Conservation (phyloP, 2,329 filamentous ascomycete genomes). For the Arthrinium phaeospermum region DNA sequence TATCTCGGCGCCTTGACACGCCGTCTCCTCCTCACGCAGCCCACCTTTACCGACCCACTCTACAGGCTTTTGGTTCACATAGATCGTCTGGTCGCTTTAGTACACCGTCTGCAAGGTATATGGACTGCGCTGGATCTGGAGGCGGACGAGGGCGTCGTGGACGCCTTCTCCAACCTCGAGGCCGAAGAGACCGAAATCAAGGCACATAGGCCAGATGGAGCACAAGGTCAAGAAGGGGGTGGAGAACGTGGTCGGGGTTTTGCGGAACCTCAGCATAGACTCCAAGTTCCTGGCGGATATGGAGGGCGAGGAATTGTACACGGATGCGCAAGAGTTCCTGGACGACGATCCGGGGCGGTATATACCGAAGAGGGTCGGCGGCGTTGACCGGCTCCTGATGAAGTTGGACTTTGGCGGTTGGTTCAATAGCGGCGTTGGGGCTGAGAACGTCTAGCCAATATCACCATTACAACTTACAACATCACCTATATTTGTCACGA, state of each 20-base stretch:
- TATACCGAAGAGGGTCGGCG: constrained; percentile 74
- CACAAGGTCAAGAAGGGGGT: constrained; percentile 70
- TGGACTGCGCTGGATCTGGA: constrained; percentile 83
- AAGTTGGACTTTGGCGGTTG: constrained; percentile 78
- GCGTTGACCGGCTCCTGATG: constrained; percentile 86
- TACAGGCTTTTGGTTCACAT: constrained; percentile 73
- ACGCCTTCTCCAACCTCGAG: constrained; percentile 72
- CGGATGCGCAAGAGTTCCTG: constrained; percentile 34
- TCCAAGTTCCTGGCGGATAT: constrained; percentile 51
- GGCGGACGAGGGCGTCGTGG: constrained; percentile 80
- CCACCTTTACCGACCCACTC: constrained; percentile 67
- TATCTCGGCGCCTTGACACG: constrained; percentile 75
- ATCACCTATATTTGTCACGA: neutral
- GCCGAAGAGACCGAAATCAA: constrained; percentile 75
- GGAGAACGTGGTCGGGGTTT: constrained; percentile 66
- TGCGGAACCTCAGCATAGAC: constrained; percentile 53
- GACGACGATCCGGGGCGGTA: constrained; percentile 55
- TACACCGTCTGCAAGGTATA: constrained; percentile 75
- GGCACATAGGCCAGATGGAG: constrained; percentile 65
- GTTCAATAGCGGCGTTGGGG: constrained; percentile 47
- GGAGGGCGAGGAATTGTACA: constrained; percentile 38
- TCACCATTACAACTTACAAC: neutral
- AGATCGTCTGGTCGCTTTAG: constrained; percentile 81
- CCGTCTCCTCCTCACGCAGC: constrained; percentile 69
- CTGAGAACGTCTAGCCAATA: constrained; percentile 3